These are phyloP conservation scores for Panicum hallii DNA, from an alignment of 202 grass and related monocot species.

Conservation along the genomic window DNA sequence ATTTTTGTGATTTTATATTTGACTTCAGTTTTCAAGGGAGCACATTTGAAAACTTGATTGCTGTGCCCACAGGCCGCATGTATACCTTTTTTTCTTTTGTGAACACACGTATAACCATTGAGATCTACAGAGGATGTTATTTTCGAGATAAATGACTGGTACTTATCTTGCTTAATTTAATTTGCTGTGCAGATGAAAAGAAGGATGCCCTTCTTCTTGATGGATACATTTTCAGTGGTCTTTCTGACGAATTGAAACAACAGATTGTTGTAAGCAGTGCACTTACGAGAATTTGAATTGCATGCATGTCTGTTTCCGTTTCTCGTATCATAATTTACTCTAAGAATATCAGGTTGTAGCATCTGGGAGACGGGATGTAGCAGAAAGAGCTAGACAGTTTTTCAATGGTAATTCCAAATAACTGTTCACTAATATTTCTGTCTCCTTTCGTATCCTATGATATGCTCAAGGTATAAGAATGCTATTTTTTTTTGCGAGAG, in stretches of 20 bases:
- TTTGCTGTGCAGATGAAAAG: slow-evolving; percentile 56
- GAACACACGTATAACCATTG: neutral
- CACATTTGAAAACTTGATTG: neutral
- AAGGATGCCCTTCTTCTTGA: slow-evolving; percentile 62
- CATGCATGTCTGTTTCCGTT: slow-evolving; percentile 24
- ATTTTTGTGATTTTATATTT: slow-evolving; percentile 5
- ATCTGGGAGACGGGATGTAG: slow-evolving; percentile 66
- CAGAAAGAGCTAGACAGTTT: slow-evolving; percentile 55
- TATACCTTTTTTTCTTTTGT: neutral
- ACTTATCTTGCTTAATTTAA: slow-evolving; percentile 18
- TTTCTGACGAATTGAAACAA: slow-evolving; percentile 63
- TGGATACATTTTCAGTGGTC: slow-evolving; percentile 72
- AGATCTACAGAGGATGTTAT: slow-evolving; percentile 20
- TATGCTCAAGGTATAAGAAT: slow-evolving; percentile 11
- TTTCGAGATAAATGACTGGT: slow-evolving; percentile 30
- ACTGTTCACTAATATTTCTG: slow-evolving; percentile 13
- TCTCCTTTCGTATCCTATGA: slow-evolving; percentile 14
- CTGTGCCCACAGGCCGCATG: neutral
- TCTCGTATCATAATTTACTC: slow-evolving; percentile 33
- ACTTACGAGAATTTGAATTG: slow-evolving; percentile 17
- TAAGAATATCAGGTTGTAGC: slow-evolving; percentile 67
- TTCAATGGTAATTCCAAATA: slow-evolving; percentile 65
- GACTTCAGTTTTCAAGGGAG: neutral
- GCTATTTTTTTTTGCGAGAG: neutral
- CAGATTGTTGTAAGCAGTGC: slow-evolving; percentile 73